Base-by-base conservation (phyloP, 192 early-diverging fungal genomes). In the Spizellomyces punctatus region DNA sequence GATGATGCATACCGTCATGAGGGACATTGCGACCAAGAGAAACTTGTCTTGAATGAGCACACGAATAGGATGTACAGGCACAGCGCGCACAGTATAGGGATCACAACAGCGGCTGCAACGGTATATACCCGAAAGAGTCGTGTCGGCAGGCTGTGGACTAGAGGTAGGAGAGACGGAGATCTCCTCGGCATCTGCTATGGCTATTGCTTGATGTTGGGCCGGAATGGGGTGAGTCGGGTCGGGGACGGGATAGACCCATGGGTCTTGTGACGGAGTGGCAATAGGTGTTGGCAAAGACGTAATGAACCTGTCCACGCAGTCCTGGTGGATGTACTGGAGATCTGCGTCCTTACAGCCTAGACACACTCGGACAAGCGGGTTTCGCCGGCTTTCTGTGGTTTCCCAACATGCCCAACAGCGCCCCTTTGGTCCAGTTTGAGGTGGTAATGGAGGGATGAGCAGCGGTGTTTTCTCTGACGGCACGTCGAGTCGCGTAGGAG, bases 261-360 rank as follows among this genome's bases (percentile, higher is more conserved):
- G 22, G 6, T 61, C 59, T 54, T n/a, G 17, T 54, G 50, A 54
- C 14, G 50, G 50, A 14, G 17, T 61, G 17, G 59, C 59, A 41
- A 42, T 61, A 22, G 82, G 76, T 6, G 46, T 12, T 7, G 83
- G 83, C 5, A 86, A 63, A 21, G 67, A 46, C 49, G 71, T 70
- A 16, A 86, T 56, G 61, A 76, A 86, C 6, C 58, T 63, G 70
- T 86, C 72, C 22, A 86, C 69, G 69, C 85, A 86, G 8, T 63
- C 46, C 58, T 84, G 83, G 67, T 86, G 85, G 58, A 82, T 79
- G 52, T 62, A 86, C 47, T 85, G 85, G 49, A 86, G 63, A 62
- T 86, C 85, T 9, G 54, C 66, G 75, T 86, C 85, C 67, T 81
- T 85, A 73, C 85, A 86, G 42, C 79, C 79, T 17, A 19, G 56